Percentiles rank a stretch among this genome's conserved stretches.
Conservation (phyloP, 495 filamentous ascomycete genomes). For the Neurospora sp. region DNA sequence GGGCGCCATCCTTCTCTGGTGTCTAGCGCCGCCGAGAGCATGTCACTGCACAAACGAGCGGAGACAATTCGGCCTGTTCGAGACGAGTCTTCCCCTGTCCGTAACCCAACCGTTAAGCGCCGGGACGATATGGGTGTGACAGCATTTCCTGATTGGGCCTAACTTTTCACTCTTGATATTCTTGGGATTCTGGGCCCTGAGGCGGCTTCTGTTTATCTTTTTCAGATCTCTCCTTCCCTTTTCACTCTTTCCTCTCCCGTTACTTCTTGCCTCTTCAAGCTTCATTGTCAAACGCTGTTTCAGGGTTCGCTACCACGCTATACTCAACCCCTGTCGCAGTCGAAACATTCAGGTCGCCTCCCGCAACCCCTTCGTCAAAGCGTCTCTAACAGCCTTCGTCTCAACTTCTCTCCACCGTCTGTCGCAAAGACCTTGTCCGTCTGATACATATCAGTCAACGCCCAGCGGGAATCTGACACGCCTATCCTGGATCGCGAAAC, state of each 20-base stretch:
- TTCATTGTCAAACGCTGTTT: not conserved
- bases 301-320: not conserved
- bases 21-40: not conserved
- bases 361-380: slow-evolving; percentile 21
- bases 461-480: slow-evolving; percentile 26
- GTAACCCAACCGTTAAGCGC: slow-evolving; percentile 11
- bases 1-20: not conserved
- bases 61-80: not conserved
- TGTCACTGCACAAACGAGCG: not conserved
- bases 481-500: slow-evolving; percentile 28
- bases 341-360: slow-evolving; percentile 30
- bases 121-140: slow-evolving; percentile 7
- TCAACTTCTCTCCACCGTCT: slow-evolving; percentile 26
- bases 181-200: slow-evolving; percentile 2
- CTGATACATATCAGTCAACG: slow-evolving; percentile 19
- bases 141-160: not conserved
- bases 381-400: slow-evolving; percentile 35
- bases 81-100: not conserved
- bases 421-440: slow-evolving; percentile 13
- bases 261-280: not conserved
- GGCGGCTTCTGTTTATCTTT: not conserved
- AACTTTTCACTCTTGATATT: slow-evolving; percentile 2
- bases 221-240: not conserved
- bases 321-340: slow-evolving; percentile 22
- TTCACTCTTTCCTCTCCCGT: not conserved